Evolutionary conservation across 139 green algal genomes (phyloP).

Genomic region (Limnomonas spitsbergensis): DNA sequence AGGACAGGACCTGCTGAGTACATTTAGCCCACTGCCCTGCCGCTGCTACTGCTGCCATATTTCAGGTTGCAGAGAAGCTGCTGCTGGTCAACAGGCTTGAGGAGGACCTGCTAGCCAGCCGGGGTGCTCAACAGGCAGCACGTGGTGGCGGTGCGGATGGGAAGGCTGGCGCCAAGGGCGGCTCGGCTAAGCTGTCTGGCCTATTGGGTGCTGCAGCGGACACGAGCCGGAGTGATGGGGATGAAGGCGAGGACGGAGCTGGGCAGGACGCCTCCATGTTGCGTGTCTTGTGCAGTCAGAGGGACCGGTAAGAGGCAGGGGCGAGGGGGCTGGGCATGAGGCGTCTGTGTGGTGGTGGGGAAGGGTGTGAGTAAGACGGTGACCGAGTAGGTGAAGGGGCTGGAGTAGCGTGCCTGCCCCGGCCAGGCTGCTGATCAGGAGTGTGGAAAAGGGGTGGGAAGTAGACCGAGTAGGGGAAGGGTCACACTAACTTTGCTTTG

Average conservation of each 20-base stretch:
- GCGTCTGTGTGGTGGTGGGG: no score
- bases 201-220: background rate
- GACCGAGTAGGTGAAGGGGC: no score
- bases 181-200: background rate
- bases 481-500: no score
- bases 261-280: slow-evolving; percentile 64
- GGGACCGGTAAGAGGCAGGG: slow-evolving; percentile 57
- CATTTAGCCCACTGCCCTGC: no score
- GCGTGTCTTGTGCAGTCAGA: slow-evolving; percentile 72
- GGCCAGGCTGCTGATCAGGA: background rate
- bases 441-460: background rate
- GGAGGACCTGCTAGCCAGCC: slow-evolving; percentile 52
- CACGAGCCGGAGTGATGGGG: background rate
- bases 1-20: no score
- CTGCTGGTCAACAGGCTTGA: slow-evolving; percentile 59
- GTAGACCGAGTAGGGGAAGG: background rate
- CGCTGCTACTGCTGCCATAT: no score
- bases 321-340: no score
- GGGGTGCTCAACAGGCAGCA: slow-evolving; percentile 7
- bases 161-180: background rate
- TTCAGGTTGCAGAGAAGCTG: slow-evolving; percentile 1
- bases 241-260: background rate
- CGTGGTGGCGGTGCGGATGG: background rate
- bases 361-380: no score
- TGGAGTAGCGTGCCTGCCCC: no score